A percentile compares a stretch with the other conserved stretches of the same genome.
Conservation (phyloP, 495 filamentous ascomycete genomes). For the Tetracladium marchalianum region DNA sequence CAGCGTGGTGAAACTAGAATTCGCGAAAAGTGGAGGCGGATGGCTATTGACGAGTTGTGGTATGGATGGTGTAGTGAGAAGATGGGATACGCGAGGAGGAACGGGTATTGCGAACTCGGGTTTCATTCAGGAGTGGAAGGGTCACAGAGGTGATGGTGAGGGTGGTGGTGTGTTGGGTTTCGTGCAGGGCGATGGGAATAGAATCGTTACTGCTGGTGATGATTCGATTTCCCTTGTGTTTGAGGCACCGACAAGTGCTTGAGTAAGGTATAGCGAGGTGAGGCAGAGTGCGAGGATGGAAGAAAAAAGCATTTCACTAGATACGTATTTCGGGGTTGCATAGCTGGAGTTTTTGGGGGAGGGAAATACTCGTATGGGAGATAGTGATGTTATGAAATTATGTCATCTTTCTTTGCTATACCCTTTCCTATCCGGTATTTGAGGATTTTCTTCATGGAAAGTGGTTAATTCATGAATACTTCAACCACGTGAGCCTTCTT, state of each 20-base stretch:
- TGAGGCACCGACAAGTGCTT: conserved; percentile 26
- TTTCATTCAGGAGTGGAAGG: conserved; percentile 69
- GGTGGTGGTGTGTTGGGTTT: conserved; percentile 86
- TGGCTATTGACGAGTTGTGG: conserved; percentile 75
- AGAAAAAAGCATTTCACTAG: too few relatives aligned
- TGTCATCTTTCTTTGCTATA: too few relatives aligned
- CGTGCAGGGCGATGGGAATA: conserved; percentile 62
- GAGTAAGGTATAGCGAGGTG: too few relatives aligned
- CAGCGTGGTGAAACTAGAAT: conserved; percentile 87
- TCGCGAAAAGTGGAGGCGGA: conserved; percentile 43
- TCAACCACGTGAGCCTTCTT: too few relatives aligned
- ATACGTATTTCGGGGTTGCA: too few relatives aligned
- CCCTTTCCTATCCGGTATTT: too few relatives aligned
- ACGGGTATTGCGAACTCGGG: conserved; percentile 52
- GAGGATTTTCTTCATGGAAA: too few relatives aligned
- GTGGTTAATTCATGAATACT: too few relatives aligned
- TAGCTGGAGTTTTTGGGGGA: too few relatives aligned
- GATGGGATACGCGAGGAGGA: conserved; percentile 81
- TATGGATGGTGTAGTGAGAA: conserved; percentile 74
- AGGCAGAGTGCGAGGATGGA: too few relatives aligned
- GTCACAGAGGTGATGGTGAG: conserved; percentile 69
- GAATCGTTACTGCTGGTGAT: conserved; percentile 81
- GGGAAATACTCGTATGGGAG: too few relatives aligned
- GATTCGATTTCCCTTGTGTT: conserved; percentile 68
- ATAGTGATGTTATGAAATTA: too few relatives aligned